Percentiles rank a stretch among this genome's conserved stretches.
Conservation (phyloP, 495 filamentous ascomycete species). For the Talaromyces trachyspermus region DNA sequence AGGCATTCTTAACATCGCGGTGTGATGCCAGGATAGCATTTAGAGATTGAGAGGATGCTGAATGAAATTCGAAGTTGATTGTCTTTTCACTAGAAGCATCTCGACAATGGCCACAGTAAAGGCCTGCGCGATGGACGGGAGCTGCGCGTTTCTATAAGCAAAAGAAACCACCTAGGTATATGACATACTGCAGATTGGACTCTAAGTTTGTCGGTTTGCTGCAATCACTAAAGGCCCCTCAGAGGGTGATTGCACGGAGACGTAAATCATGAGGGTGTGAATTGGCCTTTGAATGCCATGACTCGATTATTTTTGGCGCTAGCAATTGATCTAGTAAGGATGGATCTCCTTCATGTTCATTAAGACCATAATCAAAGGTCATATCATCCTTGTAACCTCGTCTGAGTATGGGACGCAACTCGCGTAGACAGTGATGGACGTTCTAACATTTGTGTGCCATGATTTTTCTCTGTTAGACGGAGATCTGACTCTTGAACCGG, state of each 20-base stretch:
- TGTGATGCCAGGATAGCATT: not conserved
- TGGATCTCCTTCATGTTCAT: not conserved
- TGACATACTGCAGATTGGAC: constrained; percentile 1
- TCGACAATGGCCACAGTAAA: not conserved
- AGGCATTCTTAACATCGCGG: not conserved
- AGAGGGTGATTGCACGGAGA: not conserved
- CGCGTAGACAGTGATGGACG: not conserved
- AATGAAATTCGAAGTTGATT: constrained; percentile 1
- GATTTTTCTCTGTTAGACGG: not conserved
- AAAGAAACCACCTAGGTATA: constrained; percentile 3
- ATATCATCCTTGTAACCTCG: not conserved
- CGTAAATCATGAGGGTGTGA: not conserved
- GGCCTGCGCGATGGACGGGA: not conserved
- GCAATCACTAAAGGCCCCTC: not conserved
- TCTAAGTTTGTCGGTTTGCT: not conserved
- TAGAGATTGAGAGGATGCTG: not conserved
- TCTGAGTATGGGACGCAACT: too few species aligned
- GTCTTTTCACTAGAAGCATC: not conserved
- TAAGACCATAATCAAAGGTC: not conserved
- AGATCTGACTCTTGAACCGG: not conserved
- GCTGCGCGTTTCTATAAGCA: not conserved
- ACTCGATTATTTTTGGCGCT: not conserved
- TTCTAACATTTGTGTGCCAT: not conserved
- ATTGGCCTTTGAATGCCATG: not conserved
- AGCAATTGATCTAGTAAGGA: not conserved